Base-by-base conservation (phyloP, 23 red algal genomes). In the Pyropia haitanensis region DNA sequence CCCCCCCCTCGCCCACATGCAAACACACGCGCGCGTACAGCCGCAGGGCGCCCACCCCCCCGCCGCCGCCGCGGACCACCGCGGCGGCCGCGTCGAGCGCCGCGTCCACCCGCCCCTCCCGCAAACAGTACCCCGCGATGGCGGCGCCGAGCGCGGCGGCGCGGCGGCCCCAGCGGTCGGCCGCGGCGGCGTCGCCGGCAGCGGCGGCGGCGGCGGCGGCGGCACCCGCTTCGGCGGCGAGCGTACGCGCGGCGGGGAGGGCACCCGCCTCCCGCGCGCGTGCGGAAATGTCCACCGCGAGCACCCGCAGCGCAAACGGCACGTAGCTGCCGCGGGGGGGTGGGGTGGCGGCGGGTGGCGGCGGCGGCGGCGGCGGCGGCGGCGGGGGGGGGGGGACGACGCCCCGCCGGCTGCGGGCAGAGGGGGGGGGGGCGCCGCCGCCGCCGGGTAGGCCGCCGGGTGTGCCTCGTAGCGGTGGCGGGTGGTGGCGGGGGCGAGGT, bases 231-330 rank as follows among this genome's bases (percentile, higher is more conserved):
- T 27, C 56, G 44, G 32, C 68, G 48, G 0, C 48, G n/a, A 31
- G 27, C 49, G 51, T 80, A 61, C 39, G 39, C n/a, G 59, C 52
- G 19, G 54, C 67, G 17, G 65, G 48, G 27, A 84, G 27, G 44
- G 79, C 79, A 5, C 28, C 29, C 12, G 57, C 27, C 18, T 84
- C 79, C 15, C 56, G 60, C 15, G 34, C 25, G 33, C 79, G 68
- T 5, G 72, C 44, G 12, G 53, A 56, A 7, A 67, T 32, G 9
- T 84, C 79, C 5, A 84, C 25, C 0, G 67, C 53, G 58, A 84
- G 46, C 6, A 84, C 52, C n/a, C 57, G 67, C 53, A 84, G 48
- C 51, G 58, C 53, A 58, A 84, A 84, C 14, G 67, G 79, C 13
- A 73, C 49, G 56, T 65, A 74, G 3, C 33, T 53, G 18, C 68